These are phyloP conservation scores for Ceratocystis colombiana DNA, from an alignment of 2,329 filamentous ascomycete genomes.

Conservation along the genomic window DNA sequence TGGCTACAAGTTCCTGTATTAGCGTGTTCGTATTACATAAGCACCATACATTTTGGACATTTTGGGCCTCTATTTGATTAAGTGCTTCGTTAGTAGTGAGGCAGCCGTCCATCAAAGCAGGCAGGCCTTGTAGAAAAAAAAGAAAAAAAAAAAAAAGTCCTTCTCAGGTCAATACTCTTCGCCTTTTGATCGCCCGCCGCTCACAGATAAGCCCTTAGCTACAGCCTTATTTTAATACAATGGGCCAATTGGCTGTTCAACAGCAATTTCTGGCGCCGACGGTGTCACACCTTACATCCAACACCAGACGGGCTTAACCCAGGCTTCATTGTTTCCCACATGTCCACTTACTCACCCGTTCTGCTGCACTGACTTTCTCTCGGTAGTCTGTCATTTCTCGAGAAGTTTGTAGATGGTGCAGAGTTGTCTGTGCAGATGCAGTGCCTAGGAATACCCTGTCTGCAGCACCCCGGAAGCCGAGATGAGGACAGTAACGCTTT, in stretches of 20 bases:
- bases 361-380: background rate
- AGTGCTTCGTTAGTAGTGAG: too few species aligned
- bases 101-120: too few species aligned
- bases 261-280: background rate
- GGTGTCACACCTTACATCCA: background rate
- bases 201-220: background rate
- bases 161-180: background rate
- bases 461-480: constrained; percentile 14
- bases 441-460: constrained; percentile 16
- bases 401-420: constrained; percentile 12
- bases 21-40: background rate
- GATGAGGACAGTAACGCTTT: constrained; percentile 13
- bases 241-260: background rate
- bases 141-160: too few species aligned
- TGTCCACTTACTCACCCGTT: background rate
- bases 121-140: too few species aligned
- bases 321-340: background rate
- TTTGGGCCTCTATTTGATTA: too few species aligned
- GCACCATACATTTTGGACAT: background rate
- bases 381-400: background rate
- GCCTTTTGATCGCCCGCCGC: background rate
- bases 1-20: background rate
- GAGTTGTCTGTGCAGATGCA: constrained; percentile 18
- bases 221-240: background rate
- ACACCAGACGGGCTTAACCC: background rate